Percentiles rank a stretch among this genome's conserved stretches.
Evolutionary conservation across 345 rosid genomes (phyloP).

Genomic region (Salix viminalis): DNA sequence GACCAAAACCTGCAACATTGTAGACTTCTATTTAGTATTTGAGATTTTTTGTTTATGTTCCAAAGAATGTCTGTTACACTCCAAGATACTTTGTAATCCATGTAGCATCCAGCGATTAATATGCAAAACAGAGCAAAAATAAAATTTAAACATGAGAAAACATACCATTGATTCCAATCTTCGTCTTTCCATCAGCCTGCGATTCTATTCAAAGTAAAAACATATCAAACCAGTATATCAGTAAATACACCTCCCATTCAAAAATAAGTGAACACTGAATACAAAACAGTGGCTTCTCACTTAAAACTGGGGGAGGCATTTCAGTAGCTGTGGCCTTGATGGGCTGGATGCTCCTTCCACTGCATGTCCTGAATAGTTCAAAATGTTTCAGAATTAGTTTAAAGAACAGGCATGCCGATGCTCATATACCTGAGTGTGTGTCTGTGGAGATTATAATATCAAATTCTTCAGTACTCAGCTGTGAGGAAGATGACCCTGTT

Average conservation of each 20-base stretch:
- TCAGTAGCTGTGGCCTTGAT: conserved; percentile 78
- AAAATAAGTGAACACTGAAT: background rate
- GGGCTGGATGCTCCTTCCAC: conserved; percentile 43
- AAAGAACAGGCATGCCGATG: background rate
- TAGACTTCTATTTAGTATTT: background rate
- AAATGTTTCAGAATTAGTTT: background rate
- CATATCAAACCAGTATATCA: conserved; percentile 19
- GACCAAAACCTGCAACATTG: conserved; percentile 81
- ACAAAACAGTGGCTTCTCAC: conserved; percentile 37
- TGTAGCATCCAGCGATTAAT: background rate
- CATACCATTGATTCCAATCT: conserved; percentile 90
- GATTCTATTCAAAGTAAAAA: conserved; percentile 43
- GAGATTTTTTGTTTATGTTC: background rate
- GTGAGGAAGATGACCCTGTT: conserved; percentile 43
- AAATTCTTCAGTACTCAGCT: conserved; percentile 43
- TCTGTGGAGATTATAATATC: too few relatives aligned
- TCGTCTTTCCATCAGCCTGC: conserved; percentile 52
- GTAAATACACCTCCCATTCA: conserved; percentile 8
- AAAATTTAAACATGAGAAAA: background rate
- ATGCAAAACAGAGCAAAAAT: background rate
- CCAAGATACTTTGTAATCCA: background rate
- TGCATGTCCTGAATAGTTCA: conserved; percentile 39
- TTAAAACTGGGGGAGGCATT: conserved; percentile 52
- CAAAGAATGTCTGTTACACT: background rate
- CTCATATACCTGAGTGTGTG: background rate